Evolutionary conservation across 1,284 basidiomycete species (phyloP).

Genomic region (Farysia itapuensis): DNA sequence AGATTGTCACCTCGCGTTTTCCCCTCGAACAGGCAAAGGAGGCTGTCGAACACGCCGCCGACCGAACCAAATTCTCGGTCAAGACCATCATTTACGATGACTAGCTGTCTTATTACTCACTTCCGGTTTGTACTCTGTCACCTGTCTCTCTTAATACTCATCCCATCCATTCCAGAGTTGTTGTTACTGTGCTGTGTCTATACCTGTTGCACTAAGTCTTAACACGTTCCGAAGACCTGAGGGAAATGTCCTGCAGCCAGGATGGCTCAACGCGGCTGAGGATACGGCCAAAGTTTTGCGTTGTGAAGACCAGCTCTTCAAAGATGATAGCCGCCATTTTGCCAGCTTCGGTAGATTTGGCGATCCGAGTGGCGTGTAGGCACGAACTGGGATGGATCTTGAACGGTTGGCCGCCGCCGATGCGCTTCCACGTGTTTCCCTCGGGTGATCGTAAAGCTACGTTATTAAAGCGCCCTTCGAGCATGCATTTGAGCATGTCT

Average conservation of each 20-base stretch:
- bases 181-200: too few relatives aligned
- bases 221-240: too few relatives aligned
- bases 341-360: slow-evolving; percentile 5
- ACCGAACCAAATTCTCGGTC: slow-evolving; percentile 64
- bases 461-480: slow-evolving; percentile 38
- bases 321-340: slow-evolving; percentile 47
- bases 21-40: slow-evolving; percentile 72
- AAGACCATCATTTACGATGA: slow-evolving; percentile 55
- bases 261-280: slow-evolving; percentile 50
- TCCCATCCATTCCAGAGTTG: too few relatives aligned
- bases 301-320: slow-evolving; percentile 57
- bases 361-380: slow-evolving; percentile 31
- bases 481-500: slow-evolving; percentile 34
- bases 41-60: slow-evolving; percentile 77
- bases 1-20: slow-evolving; percentile 83
- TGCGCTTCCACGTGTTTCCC: slow-evolving; percentile 31
- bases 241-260: slow-evolving; percentile 51
- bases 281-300: slow-evolving; percentile 50
- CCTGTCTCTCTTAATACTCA: too few relatives aligned
- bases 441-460: slow-evolving; percentile 45
- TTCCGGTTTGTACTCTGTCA: too few relatives aligned
- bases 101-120: slow-evolving; percentile 4
- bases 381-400: slow-evolving; percentile 53
- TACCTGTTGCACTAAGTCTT: too few relatives aligned
- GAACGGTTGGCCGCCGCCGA: slow-evolving; percentile 31